Percentiles rank a stretch among this genome's conserved stretches.
Evolutionary conservation across 2,329 filamentous ascomycete genomes (phyloP).

Genomic region (Esteya vermicola): DNA sequence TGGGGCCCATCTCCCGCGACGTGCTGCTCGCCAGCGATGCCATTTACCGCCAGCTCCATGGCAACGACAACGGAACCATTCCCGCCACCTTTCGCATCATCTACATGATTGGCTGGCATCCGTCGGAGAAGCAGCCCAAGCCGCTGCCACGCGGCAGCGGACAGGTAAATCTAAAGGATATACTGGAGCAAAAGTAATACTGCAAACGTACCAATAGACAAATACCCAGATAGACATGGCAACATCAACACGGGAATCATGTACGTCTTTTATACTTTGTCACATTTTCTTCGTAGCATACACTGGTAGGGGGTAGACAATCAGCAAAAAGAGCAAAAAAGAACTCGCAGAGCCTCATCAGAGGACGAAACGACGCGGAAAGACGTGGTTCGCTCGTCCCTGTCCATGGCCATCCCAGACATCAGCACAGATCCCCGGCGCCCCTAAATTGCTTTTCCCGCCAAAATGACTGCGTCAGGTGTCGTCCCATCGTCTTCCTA

Average conservation of each 20-base stretch:
- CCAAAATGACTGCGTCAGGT: too few relatives aligned
- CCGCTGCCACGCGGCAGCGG: conserved; percentile 75
- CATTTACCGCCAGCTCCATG: conserved; percentile 80
- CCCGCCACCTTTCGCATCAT: conserved; percentile 92
- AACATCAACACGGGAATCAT: too few relatives aligned
- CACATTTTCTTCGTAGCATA: not conserved
- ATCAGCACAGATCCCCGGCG: not conserved
- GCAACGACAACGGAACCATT: conserved; percentile 59
- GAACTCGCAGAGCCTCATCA: not conserved
- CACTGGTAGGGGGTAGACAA: not conserved
- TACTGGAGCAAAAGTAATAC: conserved; percentile 36
- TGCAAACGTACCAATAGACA: not conserved
- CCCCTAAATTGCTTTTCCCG: not conserved
- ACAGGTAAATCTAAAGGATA: conserved; percentile 76
- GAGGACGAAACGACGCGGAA: not conserved
- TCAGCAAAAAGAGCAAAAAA: not conserved
- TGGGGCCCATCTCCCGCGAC: conserved; percentile 63
- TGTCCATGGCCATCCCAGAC: not conserved
- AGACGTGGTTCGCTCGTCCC: not conserved
- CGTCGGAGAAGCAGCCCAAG: conserved; percentile 61
- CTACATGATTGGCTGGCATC: conserved; percentile 98
- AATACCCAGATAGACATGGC: too few relatives aligned
- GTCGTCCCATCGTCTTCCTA: too few relatives aligned
- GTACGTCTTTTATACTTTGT: too few relatives aligned
- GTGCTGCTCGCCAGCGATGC: conserved; percentile 76